phyloP scores from a whole-genome alignment of 1,139 yeast genomes.

The Candida tetrigidarum region DNA sequence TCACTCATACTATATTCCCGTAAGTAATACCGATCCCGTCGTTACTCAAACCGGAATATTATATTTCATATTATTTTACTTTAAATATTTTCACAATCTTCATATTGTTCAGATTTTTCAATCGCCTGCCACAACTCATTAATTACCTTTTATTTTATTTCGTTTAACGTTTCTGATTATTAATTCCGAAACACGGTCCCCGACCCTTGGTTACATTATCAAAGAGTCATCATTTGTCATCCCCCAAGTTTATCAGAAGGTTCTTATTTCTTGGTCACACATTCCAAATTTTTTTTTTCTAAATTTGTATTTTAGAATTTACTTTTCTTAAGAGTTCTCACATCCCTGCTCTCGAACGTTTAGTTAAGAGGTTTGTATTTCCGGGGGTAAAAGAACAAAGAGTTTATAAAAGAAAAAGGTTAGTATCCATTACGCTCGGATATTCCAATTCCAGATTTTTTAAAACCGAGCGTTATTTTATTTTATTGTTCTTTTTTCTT shows the following conservation, averaged over 20 bases:
- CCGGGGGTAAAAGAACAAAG: conserved; percentile 1
- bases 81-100: not conserved
- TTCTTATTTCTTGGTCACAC: not conserved
- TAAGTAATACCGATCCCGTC: not conserved
- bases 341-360: too few relatives aligned
- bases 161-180: not conserved
- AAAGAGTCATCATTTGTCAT: too few relatives aligned
- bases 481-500: not conserved
- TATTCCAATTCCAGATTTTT: too few relatives aligned
- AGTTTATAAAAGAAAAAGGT: not conserved
- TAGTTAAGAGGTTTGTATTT: too few relatives aligned
- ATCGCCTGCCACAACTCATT: not conserved
- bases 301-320: too few relatives aligned
- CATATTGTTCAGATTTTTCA: conserved; percentile 1
- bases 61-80: not conserved
- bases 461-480: conserved; percentile 3
- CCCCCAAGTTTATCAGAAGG: not conserved
- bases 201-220: too few relatives aligned
- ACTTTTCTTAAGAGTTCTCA: too few relatives aligned
- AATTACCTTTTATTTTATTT: not conserved
- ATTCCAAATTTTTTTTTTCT: not conserved
- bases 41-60: not conserved
- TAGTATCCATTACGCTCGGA: too few relatives aligned
- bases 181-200: not conserved
- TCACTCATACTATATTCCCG: not conserved